Evolutionary conservation across 192 early-diverging fungal species (phyloP), one percentile per base, ranked within the genome.

Genomic region (Ambispora gerdemannii): DNA sequence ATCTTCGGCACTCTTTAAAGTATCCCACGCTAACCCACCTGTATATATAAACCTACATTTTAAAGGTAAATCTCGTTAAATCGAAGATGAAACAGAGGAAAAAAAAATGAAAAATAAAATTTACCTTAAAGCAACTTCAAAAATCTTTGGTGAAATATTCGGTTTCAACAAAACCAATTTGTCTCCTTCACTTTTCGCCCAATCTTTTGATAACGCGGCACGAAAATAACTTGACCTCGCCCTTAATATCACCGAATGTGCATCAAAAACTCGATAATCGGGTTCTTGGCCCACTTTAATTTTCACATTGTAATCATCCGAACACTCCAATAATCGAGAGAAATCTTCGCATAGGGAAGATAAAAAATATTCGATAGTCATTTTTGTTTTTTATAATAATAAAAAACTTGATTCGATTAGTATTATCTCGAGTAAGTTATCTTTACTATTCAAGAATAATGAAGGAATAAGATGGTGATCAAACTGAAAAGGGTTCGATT

Each of bases 11-110:
- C 11, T 27, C n/a, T n/a, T n/a, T 25, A 4, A 13, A 20, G 19
- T 20, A 28, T 58, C 22, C 11, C 13, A 30, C 11, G 24, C 11
- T 30, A 58, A 30, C 19, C 13, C 11, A 22, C 55, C 55, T 20
- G 55, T 58, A 2, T 58, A 58, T 30, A 58, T 27, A 30, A 28
- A 58, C 11, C 55, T 58, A n/a, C n/a, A n/a, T n/a, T n/a, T n/a
- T n/a, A n/a, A n/a, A n/a, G n/a, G n/a, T n/a, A n/a, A 24, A 24
- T 43, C 6, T 15, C 6, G 15, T 10, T 15, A 43, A 43, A 43
- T 10, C 15, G 13, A 24, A 58, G 55, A 58, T 20, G 55, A 4
- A 24, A 58, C 13, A 58, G 55, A 28, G 13, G 28, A 30, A 58
- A 4, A 58, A 30, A 20, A 13, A 58, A 24, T 20, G 24, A 28